Base-by-base conservation (phyloP, 345 rosid genomes). In the Raphanus sativus region DNA sequence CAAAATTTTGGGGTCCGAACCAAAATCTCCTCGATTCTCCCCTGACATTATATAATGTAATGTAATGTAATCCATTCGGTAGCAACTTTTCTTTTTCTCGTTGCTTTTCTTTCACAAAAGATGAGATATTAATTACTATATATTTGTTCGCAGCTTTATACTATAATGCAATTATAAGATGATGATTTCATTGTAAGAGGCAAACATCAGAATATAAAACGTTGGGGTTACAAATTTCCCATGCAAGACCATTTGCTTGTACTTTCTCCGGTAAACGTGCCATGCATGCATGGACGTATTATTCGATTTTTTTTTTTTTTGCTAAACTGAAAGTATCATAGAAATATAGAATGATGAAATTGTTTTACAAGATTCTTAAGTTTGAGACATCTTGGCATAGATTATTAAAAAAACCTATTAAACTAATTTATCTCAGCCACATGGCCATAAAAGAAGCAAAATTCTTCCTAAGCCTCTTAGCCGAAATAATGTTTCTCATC, bases 111-210 rank as follows among this genome's bases (percentile, higher is more conserved):
- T 72, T 67, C 45, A 61, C 69, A 33, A 78, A 78, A 78, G 67
- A 77, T 71, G 71, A 65, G 76, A 78, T 56, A 50, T 25, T 65
- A 13, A 13, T 29, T 55, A 65, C 65, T 71, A 58, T 56, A 67
- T 15, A 62, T 29, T 36, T 79, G 70, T 70, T 69, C 1, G 71
- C 83, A 80, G 76, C 83, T 80, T 80, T 81, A 70, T 40, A 33
- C 36, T 33, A 40, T 72, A 83, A 75, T 45, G 86, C 86, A 86
- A 90, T 90, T 79, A 92, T 85, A 89, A 85, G 89, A 87, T 82
- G 79, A 90, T 90, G 93, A 90, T 92, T 85, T 89, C 83, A 58
- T 62, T 74, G 93, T 85, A 83, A 77, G 84, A 78, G 24, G 88
- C 74, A 85, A 45, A 76, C 83, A 25, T 63, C 45, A 55, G 59